Evolutionary conservation across 805 yeast genomes (phyloP), one percentile per base, ranked within the genome.

Genomic region (Hermanozyma aechmeae): DNA sequence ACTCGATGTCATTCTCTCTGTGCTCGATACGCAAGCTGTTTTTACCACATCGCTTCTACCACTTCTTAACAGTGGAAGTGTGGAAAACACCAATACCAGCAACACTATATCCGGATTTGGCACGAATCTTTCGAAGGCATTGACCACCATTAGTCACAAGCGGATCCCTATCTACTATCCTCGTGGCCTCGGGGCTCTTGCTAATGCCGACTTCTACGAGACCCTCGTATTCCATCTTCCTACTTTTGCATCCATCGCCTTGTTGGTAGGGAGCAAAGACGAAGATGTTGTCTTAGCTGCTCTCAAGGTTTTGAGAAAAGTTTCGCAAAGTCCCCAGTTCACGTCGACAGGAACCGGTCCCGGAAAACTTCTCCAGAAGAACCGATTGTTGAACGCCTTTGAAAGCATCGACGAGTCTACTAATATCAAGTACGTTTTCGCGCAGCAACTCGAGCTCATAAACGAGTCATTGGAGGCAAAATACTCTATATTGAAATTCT

Each of bases 371-470:
- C 48, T 71, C 20, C 54, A 65, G 7, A 71, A 65, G 30, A 77
- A 76, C 37, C 72, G 86, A 39, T 54, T 89, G 10, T 51, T 87
- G 26, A 75, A 84, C 0, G 65, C 82, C 22, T 66, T 81, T 30
- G 80, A 78, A 42, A 78, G 86, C 11, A 72, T 81, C 18, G 83
- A 83, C 40, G 96, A 87, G 40, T 74, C 94, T 0, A 58, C 68
- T 2, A 67, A 87, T 39, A 80, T 89, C 22, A 72, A 80, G 35
- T 72, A 71, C 40, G 74, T 85, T 0, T 76, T 86, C 34, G 74
- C 83, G 24, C 70, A 73, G 23, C 94, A 84, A 44, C 46, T 63
- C 24, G 60, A 67, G 23, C 51, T 54, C 1, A 39, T 45, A n/a
- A 50, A 58, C 6, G 53, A 59, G 5, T 16, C 30, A 7, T 50